Base-by-base conservation (phyloP, 2,329 filamentous ascomycete genomes). In the Keithomyces neogunnii region DNA sequence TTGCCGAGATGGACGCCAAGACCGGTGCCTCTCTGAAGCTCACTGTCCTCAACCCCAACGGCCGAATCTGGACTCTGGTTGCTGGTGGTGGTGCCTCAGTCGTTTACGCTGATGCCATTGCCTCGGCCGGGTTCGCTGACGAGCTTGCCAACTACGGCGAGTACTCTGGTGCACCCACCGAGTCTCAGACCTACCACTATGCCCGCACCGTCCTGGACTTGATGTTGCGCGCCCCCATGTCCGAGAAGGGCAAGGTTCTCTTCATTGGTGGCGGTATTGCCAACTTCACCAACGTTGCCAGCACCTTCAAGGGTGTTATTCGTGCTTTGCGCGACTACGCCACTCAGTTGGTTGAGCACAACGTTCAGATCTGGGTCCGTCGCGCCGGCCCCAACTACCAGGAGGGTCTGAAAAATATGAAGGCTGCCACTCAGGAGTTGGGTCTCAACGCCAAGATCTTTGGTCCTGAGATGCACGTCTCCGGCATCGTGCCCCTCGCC, bases 241-340 rank as follows among this genome's bases (percentile, higher is more conserved):
- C 82, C 72, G 81, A 88, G 55, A 86, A 96, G 66, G 93, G 93
- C 78, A 99, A 97, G 83, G 89, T 99, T 50, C 86, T 99, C 59
- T 99, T 99, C 82, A 97, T 99, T 61, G 93, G 93, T 73, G 93
- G 93, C 77, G 93, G 93, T 82, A 99, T 99, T 81, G 93, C 93
- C 81, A 99, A 99, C 86, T 99, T 99, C 80, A 99, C 93, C 80
- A 99, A 97, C 76, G 93, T 99, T 51, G 93, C 93, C 55, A 93
- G 88, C 63, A 99, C 93, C 58, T 99, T 99, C 87, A 99, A 99
- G 84, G 93, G 93, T 78, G 92, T 99, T 72, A 99, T 99, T 70
- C 87, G 89, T 62, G 93, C 93, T 54, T 82, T 99, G 59, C 85
- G 92, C 60, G 93, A 97, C 74, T 90, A 92, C 62, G 82, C 91